Evolutionary conservation across 2,329 filamentous ascomycete species (phyloP).

Genomic region (Rosellinia necatrix): DNA sequence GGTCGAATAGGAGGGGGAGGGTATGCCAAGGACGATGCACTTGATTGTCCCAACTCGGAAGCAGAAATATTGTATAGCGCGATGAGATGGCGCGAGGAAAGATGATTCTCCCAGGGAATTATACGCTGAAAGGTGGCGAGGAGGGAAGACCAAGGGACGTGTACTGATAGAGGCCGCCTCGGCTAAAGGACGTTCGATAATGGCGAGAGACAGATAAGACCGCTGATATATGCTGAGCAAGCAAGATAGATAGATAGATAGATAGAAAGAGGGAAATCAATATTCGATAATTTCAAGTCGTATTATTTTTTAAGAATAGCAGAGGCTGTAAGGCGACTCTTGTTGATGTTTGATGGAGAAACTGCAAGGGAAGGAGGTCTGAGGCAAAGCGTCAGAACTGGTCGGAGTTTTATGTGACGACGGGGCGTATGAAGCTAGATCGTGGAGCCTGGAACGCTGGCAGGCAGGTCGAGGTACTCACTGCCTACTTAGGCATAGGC

Average conservation of each 20-base stretch:
- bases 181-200: background rate
- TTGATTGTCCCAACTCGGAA: background rate
- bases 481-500: too few species aligned
- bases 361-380: constrained; percentile 5
- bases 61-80: background rate
- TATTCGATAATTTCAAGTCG: background rate
- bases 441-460: constrained; percentile 21
- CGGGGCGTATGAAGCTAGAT: constrained; percentile 15
- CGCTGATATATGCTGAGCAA: background rate
- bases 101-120: background rate
- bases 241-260: too few species aligned
- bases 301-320: constrained; percentile 5
- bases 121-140: background rate
- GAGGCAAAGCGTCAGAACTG: background rate
- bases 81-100: background rate
- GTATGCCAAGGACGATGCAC: background rate
- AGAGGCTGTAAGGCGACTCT: background rate
- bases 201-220: background rate
- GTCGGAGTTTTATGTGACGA: constrained; percentile 12
- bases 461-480: constrained; percentile 13
- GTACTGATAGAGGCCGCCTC: background rate
- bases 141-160: background rate
- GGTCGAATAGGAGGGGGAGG: background rate
- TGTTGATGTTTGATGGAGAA: background rate
- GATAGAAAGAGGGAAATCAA: too few species aligned